phyloP scores from a whole-genome alignment of 805 yeast genomes.

The Saturnispora saitoi region DNA sequence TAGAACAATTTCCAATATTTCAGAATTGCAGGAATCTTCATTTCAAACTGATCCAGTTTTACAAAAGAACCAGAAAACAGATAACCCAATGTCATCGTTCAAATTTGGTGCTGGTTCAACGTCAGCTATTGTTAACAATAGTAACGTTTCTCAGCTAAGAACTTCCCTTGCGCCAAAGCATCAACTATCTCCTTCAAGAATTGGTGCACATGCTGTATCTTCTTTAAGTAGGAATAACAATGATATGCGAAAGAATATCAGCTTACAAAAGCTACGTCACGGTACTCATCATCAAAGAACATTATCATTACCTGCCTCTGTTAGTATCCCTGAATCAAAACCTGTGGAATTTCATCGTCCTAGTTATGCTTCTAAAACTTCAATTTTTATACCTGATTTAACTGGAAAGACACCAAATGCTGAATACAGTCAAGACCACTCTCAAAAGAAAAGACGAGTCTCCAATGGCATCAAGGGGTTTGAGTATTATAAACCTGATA shows the following conservation, averaged over 20 bases:
- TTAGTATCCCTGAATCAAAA: conserved; percentile 27
- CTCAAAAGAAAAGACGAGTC: conserved; percentile 2
- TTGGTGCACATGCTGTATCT: conserved; percentile 68
- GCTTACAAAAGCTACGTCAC: conserved; percentile 20
- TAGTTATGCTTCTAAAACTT: conserved; percentile 23
- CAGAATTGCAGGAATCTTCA: conserved; percentile 7
- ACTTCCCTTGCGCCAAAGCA: conserved; percentile 18
- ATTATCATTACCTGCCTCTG: conserved; percentile 33
- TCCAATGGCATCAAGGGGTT: conserved; percentile 3
- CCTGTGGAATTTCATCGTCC: conserved; percentile 21
- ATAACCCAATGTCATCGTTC: conserved; percentile 22
- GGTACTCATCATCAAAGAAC: conserved; percentile 31
- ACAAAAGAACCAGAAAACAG: neutral
- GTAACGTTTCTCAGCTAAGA: conserved; percentile 8
- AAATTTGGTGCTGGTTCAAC: conserved; percentile 25
- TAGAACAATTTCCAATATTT: conserved; percentile 12
- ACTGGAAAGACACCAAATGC: conserved; percentile 3
- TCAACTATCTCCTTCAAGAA: conserved; percentile 58
- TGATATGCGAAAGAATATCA: conserved; percentile 18
- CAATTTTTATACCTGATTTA: conserved; percentile 18
- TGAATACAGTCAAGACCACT: neutral
- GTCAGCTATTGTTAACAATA: conserved; percentile 5
- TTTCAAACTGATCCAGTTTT: neutral
- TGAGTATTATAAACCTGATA: conserved; percentile 5
- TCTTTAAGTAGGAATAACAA: conserved; percentile 27